A percentile compares a stretch with the other conserved stretches of the same genome.
phyloP scores from a whole-genome alignment of 306 rosid species.

The Nissolia schottii region DNA sequence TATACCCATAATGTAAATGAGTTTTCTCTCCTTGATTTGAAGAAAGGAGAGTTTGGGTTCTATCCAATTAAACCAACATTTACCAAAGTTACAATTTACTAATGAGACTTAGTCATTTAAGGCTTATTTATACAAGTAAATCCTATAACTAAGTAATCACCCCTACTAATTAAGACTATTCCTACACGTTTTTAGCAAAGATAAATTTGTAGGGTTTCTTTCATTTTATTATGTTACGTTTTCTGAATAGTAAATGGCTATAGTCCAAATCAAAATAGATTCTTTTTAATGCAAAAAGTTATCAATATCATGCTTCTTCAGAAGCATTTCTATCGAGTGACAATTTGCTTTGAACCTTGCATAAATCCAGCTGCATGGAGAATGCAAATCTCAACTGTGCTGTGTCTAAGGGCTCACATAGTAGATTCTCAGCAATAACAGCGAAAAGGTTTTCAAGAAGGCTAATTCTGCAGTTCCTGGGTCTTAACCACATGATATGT shows the following conservation, averaged over 20 bases:
- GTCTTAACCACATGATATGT: conserved; percentile 37
- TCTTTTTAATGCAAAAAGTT: background rate
- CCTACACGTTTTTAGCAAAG: too few species aligned
- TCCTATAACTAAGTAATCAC: too few species aligned
- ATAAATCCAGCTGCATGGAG: conserved; percentile 28
- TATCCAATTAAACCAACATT: too few species aligned
- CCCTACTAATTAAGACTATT: too few species aligned
- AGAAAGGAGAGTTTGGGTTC: too few species aligned
- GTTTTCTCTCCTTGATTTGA: too few species aligned
- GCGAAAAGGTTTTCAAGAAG: conserved; percentile 51
- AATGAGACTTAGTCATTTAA: too few species aligned
- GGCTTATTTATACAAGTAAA: too few species aligned
- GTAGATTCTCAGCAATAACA: conserved; percentile 10
- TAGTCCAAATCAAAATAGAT: background rate
- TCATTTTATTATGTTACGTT: background rate
- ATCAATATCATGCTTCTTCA: background rate
- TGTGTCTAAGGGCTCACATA: conserved; percentile 23
- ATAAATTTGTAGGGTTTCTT: background rate
- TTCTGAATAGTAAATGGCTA: background rate
- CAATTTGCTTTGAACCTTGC: conserved; percentile 3
- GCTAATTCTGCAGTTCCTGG: conserved; percentile 53
- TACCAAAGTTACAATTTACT: too few species aligned
- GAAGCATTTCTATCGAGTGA: conserved; percentile 5
- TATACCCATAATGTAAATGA: too few species aligned
- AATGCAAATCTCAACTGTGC: conserved; percentile 24